These are phyloP conservation scores for Pinguiococcus pyrenoidosus DNA, from an alignment of 108 stramenopile species.

Conservation along the genomic window DNA sequence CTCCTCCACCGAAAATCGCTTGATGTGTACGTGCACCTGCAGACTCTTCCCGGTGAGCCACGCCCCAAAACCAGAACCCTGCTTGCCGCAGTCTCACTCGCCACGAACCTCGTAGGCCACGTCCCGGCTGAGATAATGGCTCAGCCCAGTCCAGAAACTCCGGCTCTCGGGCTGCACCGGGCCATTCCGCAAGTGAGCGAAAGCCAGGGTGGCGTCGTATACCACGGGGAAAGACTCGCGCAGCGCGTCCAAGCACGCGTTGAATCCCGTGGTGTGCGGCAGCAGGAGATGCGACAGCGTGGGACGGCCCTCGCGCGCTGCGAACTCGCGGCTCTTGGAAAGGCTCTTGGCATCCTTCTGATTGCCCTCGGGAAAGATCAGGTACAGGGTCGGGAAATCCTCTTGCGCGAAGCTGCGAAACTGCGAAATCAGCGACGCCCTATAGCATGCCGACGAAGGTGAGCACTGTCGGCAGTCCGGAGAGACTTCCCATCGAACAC, in stretches of 20 bases:
- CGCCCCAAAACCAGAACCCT: no score
- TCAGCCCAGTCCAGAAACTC: no score
- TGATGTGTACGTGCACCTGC: slow-evolving; percentile 51
- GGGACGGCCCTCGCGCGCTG: slow-evolving; percentile 52
- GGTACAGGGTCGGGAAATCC: slow-evolving; percentile 33
- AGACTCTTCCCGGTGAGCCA: no score
- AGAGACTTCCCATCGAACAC: no score
- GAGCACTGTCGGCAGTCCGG: no score
- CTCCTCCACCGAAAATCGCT: slow-evolving; percentile 55
- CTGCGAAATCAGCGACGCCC: no score
- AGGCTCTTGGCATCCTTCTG: slow-evolving; percentile 14
- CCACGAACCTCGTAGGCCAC: no score
- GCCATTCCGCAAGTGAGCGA: slow-evolving; percentile 27
- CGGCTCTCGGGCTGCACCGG: no score
- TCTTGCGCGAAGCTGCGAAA: no score
- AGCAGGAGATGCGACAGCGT: slow-evolving; percentile 55
- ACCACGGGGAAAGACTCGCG: slow-evolving; percentile 52
- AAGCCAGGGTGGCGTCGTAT: slow-evolving; percentile 57
- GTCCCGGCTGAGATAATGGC: no score
- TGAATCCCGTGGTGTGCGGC: slow-evolving; percentile 54
- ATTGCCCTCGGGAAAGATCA: slow-evolving; percentile 18
- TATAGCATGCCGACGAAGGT: no score
- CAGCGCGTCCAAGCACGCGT: slow-evolving; percentile 51
- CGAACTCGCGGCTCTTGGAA: slow-evolving; percentile 57
- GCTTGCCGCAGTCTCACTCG: no score